Percentiles rank a stretch among this genome's conserved stretches.
phyloP scores from a whole-genome alignment of 257 asterid species.

The Ehretia macrophylla region DNA sequence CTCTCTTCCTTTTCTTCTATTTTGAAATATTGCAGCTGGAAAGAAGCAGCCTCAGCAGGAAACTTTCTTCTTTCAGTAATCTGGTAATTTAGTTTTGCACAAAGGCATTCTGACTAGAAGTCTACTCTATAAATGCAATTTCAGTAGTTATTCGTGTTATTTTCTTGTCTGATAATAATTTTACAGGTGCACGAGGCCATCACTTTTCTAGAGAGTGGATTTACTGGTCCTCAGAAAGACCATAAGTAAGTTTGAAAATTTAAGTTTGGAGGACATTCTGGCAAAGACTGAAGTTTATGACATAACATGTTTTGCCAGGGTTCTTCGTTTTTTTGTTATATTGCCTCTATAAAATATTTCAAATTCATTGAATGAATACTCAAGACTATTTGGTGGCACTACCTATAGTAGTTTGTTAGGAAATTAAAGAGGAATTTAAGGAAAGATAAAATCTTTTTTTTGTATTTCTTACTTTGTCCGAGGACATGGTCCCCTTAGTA shows the following conservation, averaged over 20 bases:
- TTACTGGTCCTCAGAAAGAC: constrained; percentile 35
- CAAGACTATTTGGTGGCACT: too few species aligned
- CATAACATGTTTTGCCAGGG: too few species aligned
- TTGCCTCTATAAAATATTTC: too few species aligned
- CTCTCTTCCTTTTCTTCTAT: constrained; percentile 5
- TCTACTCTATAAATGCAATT: constrained; percentile 4
- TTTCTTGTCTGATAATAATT: constrained; percentile 7
- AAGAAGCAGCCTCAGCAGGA: constrained; percentile 57
- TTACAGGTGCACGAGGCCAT: constrained; percentile 81
- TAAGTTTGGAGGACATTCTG: neutral
- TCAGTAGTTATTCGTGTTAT: constrained; percentile 5
- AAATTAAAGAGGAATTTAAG: too few species aligned
- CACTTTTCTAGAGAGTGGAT: constrained; percentile 53
- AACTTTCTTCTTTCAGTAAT: constrained; percentile 42
- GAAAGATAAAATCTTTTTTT: too few species aligned
- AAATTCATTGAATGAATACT: too few species aligned
- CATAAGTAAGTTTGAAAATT: constrained; percentile 43
- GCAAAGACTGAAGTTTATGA: too few species aligned
- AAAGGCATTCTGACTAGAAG: constrained; percentile 9
- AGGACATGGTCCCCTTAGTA: too few species aligned
- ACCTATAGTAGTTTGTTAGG: too few species aligned
- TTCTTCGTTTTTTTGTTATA: neutral
- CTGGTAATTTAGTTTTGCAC: constrained; percentile 43
- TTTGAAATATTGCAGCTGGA: constrained; percentile 54
- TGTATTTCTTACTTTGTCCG: too few species aligned